These are phyloP conservation scores for Malassezia nana DNA, from an alignment of 1,284 basidiomycete species.

Conservation along the genomic window DNA sequence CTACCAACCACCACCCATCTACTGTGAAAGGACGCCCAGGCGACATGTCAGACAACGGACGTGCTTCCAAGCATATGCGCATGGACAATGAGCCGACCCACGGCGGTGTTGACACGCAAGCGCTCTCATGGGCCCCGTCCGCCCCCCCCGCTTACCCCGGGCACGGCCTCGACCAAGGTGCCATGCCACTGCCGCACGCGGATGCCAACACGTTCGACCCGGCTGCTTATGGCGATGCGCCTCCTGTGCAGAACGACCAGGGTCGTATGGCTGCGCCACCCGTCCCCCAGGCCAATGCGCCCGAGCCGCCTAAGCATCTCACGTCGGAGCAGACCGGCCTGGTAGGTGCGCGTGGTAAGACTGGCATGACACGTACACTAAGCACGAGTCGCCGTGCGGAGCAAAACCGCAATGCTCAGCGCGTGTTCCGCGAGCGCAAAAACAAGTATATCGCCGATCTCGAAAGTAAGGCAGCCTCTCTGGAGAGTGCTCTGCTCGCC, in stretches of 20 bases:
- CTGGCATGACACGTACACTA: slow-evolving; percentile 24
- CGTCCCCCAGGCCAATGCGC: background rate
- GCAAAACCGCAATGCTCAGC: slow-evolving; percentile 26
- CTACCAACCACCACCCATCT: background rate
- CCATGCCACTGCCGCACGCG: slow-evolving; percentile 9
- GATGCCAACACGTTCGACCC: slow-evolving; percentile 13
- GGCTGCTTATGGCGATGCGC: slow-evolving; percentile 6
- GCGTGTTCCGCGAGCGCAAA: slow-evolving; percentile 25
- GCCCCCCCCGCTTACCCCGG: slow-evolving; percentile 16
- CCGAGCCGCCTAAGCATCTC: slow-evolving; percentile 6
- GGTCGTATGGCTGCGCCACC: slow-evolving; percentile 8
- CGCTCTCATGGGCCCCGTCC: slow-evolving; percentile 15
- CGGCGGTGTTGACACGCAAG: slow-evolving; percentile 8
- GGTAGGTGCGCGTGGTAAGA: slow-evolving; percentile 18
- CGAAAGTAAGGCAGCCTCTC: slow-evolving; percentile 12
- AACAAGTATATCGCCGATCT: slow-evolving; percentile 21
- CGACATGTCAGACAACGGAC: slow-evolving; percentile 12
- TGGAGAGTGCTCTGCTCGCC: slow-evolving; percentile 26
- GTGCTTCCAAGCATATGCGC: slow-evolving; percentile 15
- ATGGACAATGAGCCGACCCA: slow-evolving; percentile 8
- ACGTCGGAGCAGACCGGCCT: slow-evolving; percentile 18
- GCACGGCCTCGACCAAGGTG: slow-evolving; percentile 14
- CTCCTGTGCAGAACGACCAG: slow-evolving; percentile 10
- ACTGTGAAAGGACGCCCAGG: slow-evolving; percentile 5
- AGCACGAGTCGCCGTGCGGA: slow-evolving; percentile 34